These are phyloP conservation scores for Protomyces pachydermus DNA, from an alignment of 1,139 yeast genomes.

Conservation along the genomic window DNA sequence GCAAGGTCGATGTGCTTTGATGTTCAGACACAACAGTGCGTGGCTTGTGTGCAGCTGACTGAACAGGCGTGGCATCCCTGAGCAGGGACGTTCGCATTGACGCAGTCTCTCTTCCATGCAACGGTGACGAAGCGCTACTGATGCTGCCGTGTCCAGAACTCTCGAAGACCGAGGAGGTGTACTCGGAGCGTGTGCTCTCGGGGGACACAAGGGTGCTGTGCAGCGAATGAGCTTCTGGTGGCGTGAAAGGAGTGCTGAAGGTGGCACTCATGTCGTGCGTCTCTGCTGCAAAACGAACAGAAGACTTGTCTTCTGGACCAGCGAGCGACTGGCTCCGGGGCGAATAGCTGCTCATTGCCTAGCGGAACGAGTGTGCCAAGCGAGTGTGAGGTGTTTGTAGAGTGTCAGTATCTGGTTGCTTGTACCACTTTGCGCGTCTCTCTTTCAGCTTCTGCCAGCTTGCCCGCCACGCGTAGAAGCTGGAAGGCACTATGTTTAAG, in stretches of 20 bases:
- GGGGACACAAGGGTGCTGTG: background rate
- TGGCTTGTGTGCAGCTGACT: background rate
- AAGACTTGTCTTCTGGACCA: background rate
- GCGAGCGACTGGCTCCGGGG: background rate
- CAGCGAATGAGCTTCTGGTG: background rate
- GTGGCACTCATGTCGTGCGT: background rate
- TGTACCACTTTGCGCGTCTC: conserved; percentile 1
- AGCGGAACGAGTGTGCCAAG: background rate
- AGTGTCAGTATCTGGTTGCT: background rate
- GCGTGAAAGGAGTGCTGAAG: background rate
- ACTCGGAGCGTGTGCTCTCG: background rate
- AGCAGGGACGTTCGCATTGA: background rate
- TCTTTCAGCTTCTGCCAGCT: background rate
- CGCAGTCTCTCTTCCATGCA: background rate
- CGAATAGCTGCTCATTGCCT: background rate
- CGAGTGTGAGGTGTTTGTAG: background rate
- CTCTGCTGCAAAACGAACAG: background rate
- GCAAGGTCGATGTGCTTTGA: background rate
- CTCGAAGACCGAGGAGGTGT: background rate
- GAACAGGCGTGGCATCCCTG: background rate
- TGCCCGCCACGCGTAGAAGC: conserved; percentile 3
- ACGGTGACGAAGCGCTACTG: background rate
- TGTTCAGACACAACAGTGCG: background rate
- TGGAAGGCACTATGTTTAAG: conserved; percentile 5
- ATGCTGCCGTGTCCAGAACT: background rate